Percentiles rank a stretch among this genome's conserved stretches.
These are phyloP conservation scores for Macrolepiota albuminosa DNA, from an alignment of 768 basidiomycete species.

Conservation along the genomic window DNA sequence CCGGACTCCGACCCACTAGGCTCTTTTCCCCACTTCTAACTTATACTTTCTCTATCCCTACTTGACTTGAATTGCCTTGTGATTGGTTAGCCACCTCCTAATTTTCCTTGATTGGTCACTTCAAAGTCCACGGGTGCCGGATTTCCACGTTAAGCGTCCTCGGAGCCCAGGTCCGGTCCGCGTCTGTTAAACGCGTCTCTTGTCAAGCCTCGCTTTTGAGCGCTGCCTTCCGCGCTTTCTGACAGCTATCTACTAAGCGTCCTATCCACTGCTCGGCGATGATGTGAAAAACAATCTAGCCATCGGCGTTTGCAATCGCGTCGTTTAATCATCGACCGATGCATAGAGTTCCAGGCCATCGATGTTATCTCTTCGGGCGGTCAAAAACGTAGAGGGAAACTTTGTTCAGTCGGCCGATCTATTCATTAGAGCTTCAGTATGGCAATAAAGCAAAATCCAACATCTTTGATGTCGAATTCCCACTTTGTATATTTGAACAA, in stretches of 20 bases:
- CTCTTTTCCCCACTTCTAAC: background rate
- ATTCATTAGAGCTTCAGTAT: background rate
- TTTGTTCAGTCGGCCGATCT: background rate
- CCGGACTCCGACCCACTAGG: slow-evolving; percentile 1
- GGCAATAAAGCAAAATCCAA: background rate
- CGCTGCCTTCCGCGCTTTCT: background rate
- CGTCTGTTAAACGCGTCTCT: background rate
- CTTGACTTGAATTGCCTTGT: slow-evolving; percentile 1
- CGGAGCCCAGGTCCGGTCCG: background rate
- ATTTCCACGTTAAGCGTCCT: background rate
- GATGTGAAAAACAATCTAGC: background rate
- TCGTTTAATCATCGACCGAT: background rate
- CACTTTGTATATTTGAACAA: background rate
- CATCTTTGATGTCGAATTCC: background rate
- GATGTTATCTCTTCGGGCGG: background rate
- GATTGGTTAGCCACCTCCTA: background rate
- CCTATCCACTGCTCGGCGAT: background rate
- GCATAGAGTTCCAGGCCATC: background rate
- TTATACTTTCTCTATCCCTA: background rate
- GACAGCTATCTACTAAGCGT: background rate
- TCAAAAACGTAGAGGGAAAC: background rate
- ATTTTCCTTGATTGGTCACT: background rate
- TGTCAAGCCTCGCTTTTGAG: background rate
- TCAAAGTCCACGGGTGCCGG: background rate
- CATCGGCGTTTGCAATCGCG: background rate